A percentile compares a stretch with the other conserved stretches of the same genome.
These are phyloP conservation scores for Wickerhamiella allomyrinae DNA, from an alignment of 805 yeast genomes.

Conservation along the genomic window DNA sequence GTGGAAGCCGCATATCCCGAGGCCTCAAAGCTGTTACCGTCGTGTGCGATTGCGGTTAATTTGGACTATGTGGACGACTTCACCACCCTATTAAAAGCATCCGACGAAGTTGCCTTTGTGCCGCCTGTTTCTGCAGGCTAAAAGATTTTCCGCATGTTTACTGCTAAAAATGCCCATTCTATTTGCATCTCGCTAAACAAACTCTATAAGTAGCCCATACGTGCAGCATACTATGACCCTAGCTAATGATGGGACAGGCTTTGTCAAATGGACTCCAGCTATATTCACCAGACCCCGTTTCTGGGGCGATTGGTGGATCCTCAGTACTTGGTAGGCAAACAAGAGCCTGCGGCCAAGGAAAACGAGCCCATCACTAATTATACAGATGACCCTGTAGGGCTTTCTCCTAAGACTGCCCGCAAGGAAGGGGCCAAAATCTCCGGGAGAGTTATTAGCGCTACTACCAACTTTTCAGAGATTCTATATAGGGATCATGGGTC, in stretches of 20 bases:
- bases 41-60: conserved; percentile 18
- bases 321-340: not conserved
- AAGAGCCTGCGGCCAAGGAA: not conserved
- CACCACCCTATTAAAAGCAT: conserved; percentile 2
- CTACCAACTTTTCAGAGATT: conserved; percentile 37
- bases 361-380: not conserved
- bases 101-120: conserved; percentile 19
- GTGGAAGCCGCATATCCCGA: conserved; percentile 7
- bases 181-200: too few relatives aligned
- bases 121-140: conserved; percentile 23
- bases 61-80: conserved; percentile 14
- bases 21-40: conserved; percentile 8
- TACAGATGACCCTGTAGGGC: conserved; percentile 9
- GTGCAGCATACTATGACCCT: too few relatives aligned
- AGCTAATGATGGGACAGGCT: too few relatives aligned
- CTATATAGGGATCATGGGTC: conserved; percentile 18
- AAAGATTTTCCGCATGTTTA: not conserved
- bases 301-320: conserved; percentile 18
- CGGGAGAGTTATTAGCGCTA: conserved; percentile 55
- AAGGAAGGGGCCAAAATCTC: conserved; percentile 25
- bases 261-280: conserved; percentile 5
- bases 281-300: conserved; percentile 15
- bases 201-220: too few relatives aligned
- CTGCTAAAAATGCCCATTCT: too few relatives aligned
- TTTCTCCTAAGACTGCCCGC: conserved; percentile 13